Base-by-base conservation (phyloP, 2,329 filamentous ascomycete genomes). In the Fusarium verticillioides region DNA sequence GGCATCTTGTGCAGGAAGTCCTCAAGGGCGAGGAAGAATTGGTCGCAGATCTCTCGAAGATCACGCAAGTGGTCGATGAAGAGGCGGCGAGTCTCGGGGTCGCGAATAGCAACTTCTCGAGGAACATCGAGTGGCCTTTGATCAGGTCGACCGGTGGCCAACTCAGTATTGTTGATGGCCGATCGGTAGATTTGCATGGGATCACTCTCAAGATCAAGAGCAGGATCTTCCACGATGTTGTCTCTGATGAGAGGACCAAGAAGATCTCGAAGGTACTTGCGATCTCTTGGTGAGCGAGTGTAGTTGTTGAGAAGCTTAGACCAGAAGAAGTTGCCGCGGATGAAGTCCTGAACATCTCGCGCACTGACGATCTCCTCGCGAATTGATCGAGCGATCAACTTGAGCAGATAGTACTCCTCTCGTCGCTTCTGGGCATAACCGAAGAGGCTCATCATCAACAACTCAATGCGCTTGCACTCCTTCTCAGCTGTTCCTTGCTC, bases 111-210 rank as follows among this genome's bases (percentile, higher is more conserved):
- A 75, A 97, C 88, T 80, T 99, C 96, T 70, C 95, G 90, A 2
- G 94, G 93, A 39, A 99, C 92, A 75, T 98, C 95, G 19, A 94
- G 90, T 39, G 91, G 93, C 70, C 96, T 89, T 56, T 89, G 89
- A 80, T 95, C 97, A 26, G 94, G 91, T 73, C 91, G 90, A 9
- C 96, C 96, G 0, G 96, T 99, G 23, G 94, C 92, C 30, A 99
- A 90, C 83, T 99, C 96, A 82, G 98, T 96, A 77, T 99, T 97
- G 84, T 97, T 98, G 84, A 99, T 97, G 19, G 94, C 92, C 9
- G 95, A 96, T 46, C 94, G 91, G 83, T 99, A 98, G 64, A 99
- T 99, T 77, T 98, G 96, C 86, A 98, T 92, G 0, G 96, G 96
- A 79, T 99, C 96, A 80, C 96, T 98, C 83, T 99, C 96, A 32